Evolutionary conservation across 75 land plant genomes (phyloP), one percentile per base, ranked within the genome.

Genomic region (Sequoia sempervirens): DNA sequence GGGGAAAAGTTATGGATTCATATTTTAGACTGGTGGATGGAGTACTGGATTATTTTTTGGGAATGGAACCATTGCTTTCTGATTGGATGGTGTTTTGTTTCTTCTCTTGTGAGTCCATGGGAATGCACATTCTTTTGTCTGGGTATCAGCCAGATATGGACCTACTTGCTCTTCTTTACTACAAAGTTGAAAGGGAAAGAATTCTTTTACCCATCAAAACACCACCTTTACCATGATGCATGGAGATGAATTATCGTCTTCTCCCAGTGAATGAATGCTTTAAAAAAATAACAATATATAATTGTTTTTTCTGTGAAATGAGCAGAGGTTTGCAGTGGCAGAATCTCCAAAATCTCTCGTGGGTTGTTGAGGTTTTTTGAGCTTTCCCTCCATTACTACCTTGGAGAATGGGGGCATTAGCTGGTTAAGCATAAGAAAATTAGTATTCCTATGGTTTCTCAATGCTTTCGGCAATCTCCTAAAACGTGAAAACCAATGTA

Each of bases 51-150:
- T 78, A 12, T n/a, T 40, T 47, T 47, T 47, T 26, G 45, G 80
- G 45, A 40, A 45, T 43, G 80, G 28, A 78, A 52, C 5, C 80
- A 45, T 45, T 78, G 80, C 47, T n/a, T 43, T 78, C 80, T 45
- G 80, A 78, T 78, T 78, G 80, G 80, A 45, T 78, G 80, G 28
- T 45, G 32, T 78, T 45, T 78, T 78, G 45, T 78, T 78, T 38
- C 26, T 78, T 78, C 45, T 76, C 3, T 41, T 43, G n/a, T 43
- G 47, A 43, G 23, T 76, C 26, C 52, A 78, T 78, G 80, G 80
- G 50, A 45, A 45, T 78, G 80, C 80, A 45, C 80, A 78, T 78
- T 78, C 80, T 78, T 78, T 78, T 78, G 80, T 78, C 80, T 43
- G 52, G 80, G 80, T 26, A 41, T 78, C 47, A 78, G 30, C 50